phyloP scores from a whole-genome alignment of 2,329 filamentous ascomycete species.

The Sporothrix humicola region DNA sequence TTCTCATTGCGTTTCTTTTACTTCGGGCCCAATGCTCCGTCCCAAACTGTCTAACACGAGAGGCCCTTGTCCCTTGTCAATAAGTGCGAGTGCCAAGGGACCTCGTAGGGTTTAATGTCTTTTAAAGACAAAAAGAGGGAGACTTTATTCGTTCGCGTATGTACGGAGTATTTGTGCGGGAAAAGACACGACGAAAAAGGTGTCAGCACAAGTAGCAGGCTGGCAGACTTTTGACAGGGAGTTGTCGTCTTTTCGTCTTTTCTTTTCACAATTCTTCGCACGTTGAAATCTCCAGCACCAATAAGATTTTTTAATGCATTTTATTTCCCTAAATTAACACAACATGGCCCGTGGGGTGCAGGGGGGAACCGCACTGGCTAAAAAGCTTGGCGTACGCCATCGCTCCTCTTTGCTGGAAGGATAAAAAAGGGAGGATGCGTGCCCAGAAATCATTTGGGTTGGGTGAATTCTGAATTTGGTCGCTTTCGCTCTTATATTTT shows the following conservation, averaged over 20 bases:
- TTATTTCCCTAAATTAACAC: conserved; percentile 6
- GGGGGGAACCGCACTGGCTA: conserved; percentile 31
- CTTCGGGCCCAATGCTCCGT: conserved; percentile 11
- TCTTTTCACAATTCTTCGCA: background rate
- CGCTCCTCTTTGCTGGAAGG: background rate
- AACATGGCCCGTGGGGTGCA: conserved; percentile 29
- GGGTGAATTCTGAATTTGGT: conserved; percentile 9
- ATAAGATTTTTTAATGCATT: conserved; percentile 11
- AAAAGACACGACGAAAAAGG: background rate
- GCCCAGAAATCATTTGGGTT: conserved; percentile 24
- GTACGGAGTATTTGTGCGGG: background rate
- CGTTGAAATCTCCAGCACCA: background rate
- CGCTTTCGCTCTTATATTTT: conserved; percentile 1
- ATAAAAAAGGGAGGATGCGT: conserved; percentile 16
- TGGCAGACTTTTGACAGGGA: background rate
- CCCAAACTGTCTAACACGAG: conserved; percentile 13
- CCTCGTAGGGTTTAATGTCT: background rate
- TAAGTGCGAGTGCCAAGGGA: background rate
- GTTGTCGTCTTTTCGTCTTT: background rate
- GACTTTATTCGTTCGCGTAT: background rate
- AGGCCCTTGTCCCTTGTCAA: conserved; percentile 10
- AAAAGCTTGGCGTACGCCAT: conserved; percentile 38
- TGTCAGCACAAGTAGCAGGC: background rate
- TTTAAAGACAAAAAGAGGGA: too few species aligned
- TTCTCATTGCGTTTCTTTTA: background rate